Evolutionary conservation across 495 filamentous ascomycete species (phyloP).

Genomic region (Sordaria brevicollis): DNA sequence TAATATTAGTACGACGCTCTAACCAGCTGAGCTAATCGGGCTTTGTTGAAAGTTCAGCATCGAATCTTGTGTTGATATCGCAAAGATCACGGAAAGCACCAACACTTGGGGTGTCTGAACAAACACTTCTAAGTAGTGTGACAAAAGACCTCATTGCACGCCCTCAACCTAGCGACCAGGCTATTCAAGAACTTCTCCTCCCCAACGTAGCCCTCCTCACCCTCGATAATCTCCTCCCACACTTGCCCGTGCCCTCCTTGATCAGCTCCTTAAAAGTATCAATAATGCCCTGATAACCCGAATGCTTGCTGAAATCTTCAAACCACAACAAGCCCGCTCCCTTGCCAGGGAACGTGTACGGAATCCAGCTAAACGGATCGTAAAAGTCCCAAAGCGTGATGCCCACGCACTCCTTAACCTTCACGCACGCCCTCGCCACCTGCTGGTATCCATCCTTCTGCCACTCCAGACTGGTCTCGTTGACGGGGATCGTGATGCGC

Average conservation of each 20-base stretch:
- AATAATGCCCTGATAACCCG: slow-evolving; percentile 34
- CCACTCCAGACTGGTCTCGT: slow-evolving; percentile 35
- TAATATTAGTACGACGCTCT: neutral
- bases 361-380: slow-evolving; percentile 50
- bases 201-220: neutral
- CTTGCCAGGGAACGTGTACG: slow-evolving; percentile 41
- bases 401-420: slow-evolving; percentile 50
- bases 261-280: slow-evolving; percentile 7
- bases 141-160: too few relatives aligned
- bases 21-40: neutral
- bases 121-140: too few relatives aligned
- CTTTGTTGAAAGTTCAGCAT: neutral
- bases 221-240: neutral
- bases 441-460: slow-evolving; percentile 48
- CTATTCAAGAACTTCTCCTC: neutral
- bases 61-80: neutral
- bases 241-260: neutral
- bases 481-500: slow-evolving; percentile 38
- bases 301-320: slow-evolving; percentile 44
- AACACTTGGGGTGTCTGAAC: neutral
- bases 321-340: slow-evolving; percentile 43
- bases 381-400: slow-evolving; percentile 57
- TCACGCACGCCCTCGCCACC: slow-evolving; percentile 46
- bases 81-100: neutral
- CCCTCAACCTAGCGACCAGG: neutral